phyloP scores from a whole-genome alignment of 257 asterid species.

The Gentiana macrophylla region DNA sequence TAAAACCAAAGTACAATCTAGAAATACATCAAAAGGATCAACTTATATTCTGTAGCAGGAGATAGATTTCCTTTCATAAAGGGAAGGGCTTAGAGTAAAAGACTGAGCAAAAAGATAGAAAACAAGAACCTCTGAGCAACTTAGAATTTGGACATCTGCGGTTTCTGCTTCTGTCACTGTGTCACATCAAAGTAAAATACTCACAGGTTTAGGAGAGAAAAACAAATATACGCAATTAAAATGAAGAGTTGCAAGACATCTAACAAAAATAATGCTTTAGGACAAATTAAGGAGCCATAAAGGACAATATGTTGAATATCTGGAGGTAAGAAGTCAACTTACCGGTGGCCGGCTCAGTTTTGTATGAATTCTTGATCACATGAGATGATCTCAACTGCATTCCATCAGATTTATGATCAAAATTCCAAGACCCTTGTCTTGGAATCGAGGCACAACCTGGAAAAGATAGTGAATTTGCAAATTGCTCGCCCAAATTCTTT shows the following conservation, averaged over 20 bases:
- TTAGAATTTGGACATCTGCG: slow-evolving; percentile 49
- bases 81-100: too few relatives aligned
- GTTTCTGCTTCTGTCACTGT: slow-evolving; percentile 34
- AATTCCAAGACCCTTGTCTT: slow-evolving; percentile 19
- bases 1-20: neutral
- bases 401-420: slow-evolving; percentile 12
- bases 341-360: slow-evolving; percentile 37
- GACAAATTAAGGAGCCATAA: neutral
- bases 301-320: neutral
- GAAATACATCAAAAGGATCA: neutral
- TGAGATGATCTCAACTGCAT: slow-evolving; percentile 11
- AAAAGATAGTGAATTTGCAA: slow-evolving; percentile 14
- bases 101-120: slow-evolving; percentile 4
- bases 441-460: slow-evolving; percentile 23
- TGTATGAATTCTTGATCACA: slow-evolving; percentile 29
- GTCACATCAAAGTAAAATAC: slow-evolving; percentile 9
- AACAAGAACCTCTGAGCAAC: slow-evolving; percentile 59
- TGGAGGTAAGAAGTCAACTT: slow-evolving; percentile 4
- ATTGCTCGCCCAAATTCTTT: slow-evolving; percentile 12
- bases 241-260: too few relatives aligned
- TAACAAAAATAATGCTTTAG: too few relatives aligned
- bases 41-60: too few relatives aligned
- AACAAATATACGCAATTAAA: neutral
- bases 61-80: too few relatives aligned
- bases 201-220: neutral